Evolutionary conservation across 2,329 filamentous ascomycete species (phyloP).

Genomic region (Aspergillus carbonarius): DNA sequence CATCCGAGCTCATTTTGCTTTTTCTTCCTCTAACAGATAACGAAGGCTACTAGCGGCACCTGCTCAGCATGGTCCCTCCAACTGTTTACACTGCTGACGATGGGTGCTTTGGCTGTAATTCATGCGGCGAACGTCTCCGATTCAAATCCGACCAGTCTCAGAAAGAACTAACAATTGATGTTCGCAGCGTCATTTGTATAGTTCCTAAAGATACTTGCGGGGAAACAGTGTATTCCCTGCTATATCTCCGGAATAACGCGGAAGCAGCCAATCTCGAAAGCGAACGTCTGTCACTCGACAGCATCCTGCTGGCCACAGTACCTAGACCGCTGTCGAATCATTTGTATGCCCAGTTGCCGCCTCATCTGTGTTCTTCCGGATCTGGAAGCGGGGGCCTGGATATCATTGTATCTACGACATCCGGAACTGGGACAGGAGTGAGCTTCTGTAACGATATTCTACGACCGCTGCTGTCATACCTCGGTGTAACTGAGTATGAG

Average conservation of each 20-base stretch:
- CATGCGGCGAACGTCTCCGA: constrained; percentile 14
- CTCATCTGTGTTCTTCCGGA: constrained; percentile 16
- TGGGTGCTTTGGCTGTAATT: background rate
- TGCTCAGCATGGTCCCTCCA: background rate
- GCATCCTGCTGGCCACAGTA: constrained; percentile 13
- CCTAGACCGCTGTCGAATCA: constrained; percentile 16
- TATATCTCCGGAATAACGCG: constrained; percentile 24
- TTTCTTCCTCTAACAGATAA: background rate
- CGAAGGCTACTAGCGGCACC: background rate
- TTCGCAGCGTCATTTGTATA: constrained; percentile 28
- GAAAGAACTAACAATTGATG: constrained; percentile 15
- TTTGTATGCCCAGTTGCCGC: constrained; percentile 20
- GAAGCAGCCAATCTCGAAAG: background rate
- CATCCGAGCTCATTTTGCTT: background rate
- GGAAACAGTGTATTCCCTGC: constrained; percentile 17
- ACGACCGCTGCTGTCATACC: constrained; percentile 53
- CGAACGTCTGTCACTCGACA: constrained; percentile 14
- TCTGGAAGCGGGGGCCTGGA: constrained; percentile 40
- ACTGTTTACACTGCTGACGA: background rate
- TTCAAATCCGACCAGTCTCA: constrained; percentile 16
- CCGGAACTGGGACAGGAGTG: constrained; percentile 60
- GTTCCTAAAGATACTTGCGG: constrained; percentile 11
- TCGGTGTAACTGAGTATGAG: constrained; percentile 51
- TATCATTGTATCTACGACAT: constrained; percentile 66
- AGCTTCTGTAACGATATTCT: constrained; percentile 58